These are phyloP conservation scores for Capsicum pubescens DNA, from an alignment of 257 asterid genomes.

Conservation along the genomic window DNA sequence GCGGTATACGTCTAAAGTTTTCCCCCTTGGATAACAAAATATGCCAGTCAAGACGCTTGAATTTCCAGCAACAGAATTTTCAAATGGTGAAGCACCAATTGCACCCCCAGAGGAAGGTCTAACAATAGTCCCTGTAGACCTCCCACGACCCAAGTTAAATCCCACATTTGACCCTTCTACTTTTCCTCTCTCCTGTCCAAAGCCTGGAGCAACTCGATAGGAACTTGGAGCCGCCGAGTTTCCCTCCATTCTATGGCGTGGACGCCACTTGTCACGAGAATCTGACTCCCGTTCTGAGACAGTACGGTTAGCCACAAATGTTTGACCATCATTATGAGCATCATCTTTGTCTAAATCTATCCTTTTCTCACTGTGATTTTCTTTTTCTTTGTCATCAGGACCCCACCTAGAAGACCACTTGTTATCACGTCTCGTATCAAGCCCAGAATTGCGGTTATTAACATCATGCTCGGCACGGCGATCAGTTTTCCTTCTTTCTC, in stretches of 20 bases:
- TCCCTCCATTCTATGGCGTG: constrained; percentile 93
- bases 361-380: constrained; percentile 67
- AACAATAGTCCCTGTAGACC: constrained; percentile 54
- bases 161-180: constrained; percentile 79
- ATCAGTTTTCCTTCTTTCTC: constrained; percentile 91
- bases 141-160: constrained; percentile 91
- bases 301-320: constrained; percentile 61
- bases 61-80: constrained; percentile 59
- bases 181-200: constrained; percentile 83
- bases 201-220: constrained; percentile 95
- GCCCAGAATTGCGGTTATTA: constrained; percentile 67
- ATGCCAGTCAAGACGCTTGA: constrained; percentile 37
- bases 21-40: constrained; percentile 86
- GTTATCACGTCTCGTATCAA: constrained; percentile 84
- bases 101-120: constrained; percentile 58
- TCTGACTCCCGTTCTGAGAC: constrained; percentile 81
- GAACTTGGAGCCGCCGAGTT: constrained; percentile 62
- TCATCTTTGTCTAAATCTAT: constrained; percentile 83
- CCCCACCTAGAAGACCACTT: constrained; percentile 99
- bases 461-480: constrained; percentile 83
- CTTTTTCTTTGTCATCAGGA: constrained; percentile 96
- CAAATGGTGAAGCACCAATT: constrained; percentile 57
- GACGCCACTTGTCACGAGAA: constrained; percentile 99
- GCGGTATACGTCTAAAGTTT: constrained; percentile 90
- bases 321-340: constrained; percentile 60